These are phyloP conservation scores for Colletotrichum ledebouriae DNA, from an alignment of 2,329 filamentous ascomycete genomes.

Conservation along the genomic window DNA sequence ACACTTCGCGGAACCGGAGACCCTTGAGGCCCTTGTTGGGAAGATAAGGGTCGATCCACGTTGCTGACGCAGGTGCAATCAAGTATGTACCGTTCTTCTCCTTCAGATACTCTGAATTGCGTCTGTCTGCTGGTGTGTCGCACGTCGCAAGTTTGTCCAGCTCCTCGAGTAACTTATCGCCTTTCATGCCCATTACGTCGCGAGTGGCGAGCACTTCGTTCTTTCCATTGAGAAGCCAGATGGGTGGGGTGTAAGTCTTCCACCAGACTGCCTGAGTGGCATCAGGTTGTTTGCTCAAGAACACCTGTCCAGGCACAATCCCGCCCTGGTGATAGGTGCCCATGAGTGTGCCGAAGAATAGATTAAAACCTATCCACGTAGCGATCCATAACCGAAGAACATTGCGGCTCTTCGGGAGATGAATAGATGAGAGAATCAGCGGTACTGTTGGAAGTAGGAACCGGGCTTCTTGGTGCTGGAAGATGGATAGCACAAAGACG, in stretches of 20 bases:
- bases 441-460: slow-evolving; percentile 83
- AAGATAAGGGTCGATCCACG: slow-evolving; percentile 75
- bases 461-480: slow-evolving; percentile 84
- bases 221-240: slow-evolving; percentile 83
- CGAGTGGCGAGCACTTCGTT: slow-evolving; percentile 78
- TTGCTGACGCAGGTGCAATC: slow-evolving; percentile 80
- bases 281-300: slow-evolving; percentile 77
- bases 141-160: slow-evolving; percentile 73
- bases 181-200: slow-evolving; percentile 81
- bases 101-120: slow-evolving; percentile 69
- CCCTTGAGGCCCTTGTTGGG: slow-evolving; percentile 70
- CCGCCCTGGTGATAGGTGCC: slow-evolving; percentile 87
- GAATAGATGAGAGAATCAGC: slow-evolving; percentile 80
- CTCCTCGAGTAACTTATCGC: slow-evolving; percentile 70
- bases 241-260: slow-evolving; percentile 87
- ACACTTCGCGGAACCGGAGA: slow-evolving; percentile 77
- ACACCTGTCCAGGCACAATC: slow-evolving; percentile 80
- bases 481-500: slow-evolving; percentile 77
- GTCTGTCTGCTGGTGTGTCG: slow-evolving; percentile 68
- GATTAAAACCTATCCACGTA: slow-evolving; percentile 78
- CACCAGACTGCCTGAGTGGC: slow-evolving; percentile 82
- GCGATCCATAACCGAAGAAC: slow-evolving; percentile 68
- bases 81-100: slow-evolving; percentile 76
- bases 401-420: slow-evolving; percentile 69
- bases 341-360: slow-evolving; percentile 78